phyloP scores from a whole-genome alignment of 2,329 filamentous ascomycete species.

The Ramularia collo-cygni region DNA sequence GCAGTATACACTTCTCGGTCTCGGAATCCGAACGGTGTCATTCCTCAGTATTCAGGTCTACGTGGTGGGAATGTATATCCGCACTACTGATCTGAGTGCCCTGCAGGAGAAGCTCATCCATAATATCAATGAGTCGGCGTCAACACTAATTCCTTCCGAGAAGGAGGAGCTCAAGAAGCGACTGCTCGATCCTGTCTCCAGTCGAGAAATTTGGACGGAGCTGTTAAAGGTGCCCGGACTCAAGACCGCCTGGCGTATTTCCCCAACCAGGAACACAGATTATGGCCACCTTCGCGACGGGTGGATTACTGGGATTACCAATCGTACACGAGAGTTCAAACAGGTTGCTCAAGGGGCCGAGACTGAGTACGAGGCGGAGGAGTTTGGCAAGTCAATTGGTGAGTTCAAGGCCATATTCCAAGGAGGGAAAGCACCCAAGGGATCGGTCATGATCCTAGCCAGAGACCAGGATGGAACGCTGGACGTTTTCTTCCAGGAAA shows the following conservation, averaged over 20 bases:
- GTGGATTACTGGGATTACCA: constrained; percentile 78
- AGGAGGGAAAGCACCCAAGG: constrained; percentile 69
- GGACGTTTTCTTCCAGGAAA: constrained; percentile 58
- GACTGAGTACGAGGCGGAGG: constrained; percentile 59
- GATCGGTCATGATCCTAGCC: constrained; percentile 66
- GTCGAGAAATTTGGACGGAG: constrained; percentile 67
- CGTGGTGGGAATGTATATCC: constrained; percentile 86
- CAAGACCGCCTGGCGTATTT: constrained; percentile 73
- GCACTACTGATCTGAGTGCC: constrained; percentile 71
- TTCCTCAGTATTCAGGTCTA: constrained; percentile 91
- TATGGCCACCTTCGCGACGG: constrained; percentile 89
- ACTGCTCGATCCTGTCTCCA: constrained; percentile 62
- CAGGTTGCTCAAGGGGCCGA: constrained; percentile 32
- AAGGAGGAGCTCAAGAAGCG: constrained; percentile 63
- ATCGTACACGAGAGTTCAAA: constrained; percentile 55
- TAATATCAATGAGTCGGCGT: constrained; percentile 68
- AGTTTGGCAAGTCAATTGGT: constrained; percentile 66
- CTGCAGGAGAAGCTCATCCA: constrained; percentile 72
- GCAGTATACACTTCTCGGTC: constrained; percentile 79
- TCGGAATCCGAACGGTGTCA: constrained; percentile 83
- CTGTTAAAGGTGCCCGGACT: constrained; percentile 61
- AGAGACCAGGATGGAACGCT: constrained; percentile 61
- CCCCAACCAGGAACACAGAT: constrained; percentile 89
- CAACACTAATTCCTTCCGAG: constrained; percentile 74
- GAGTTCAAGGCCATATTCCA: constrained; percentile 79